phyloP scores from a whole-genome alignment of 805 yeast species.

The Saccharomycopsis schoenii region DNA sequence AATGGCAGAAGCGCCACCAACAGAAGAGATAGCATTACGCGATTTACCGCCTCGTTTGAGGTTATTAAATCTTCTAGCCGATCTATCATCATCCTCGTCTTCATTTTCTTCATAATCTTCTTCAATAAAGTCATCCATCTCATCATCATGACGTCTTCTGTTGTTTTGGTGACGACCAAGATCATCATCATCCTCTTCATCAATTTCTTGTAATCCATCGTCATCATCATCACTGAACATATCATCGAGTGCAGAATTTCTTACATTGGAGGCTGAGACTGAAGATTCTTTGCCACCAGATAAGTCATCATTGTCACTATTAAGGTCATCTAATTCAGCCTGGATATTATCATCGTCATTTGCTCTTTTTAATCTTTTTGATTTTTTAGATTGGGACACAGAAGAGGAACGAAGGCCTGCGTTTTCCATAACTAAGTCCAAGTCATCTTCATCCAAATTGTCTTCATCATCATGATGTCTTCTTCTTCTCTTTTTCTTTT shows the following conservation, averaged over 20 bases:
- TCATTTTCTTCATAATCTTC: slow-evolving; percentile 91
- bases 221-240: slow-evolving; percentile 27
- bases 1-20: neutral
- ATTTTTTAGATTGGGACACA: slow-evolving; percentile 31
- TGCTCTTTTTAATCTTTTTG: slow-evolving; percentile 80
- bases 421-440: slow-evolving; percentile 84
- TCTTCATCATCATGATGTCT: slow-evolving; percentile 41
- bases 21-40: neutral
- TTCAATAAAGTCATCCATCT: slow-evolving; percentile 93
- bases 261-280: neutral
- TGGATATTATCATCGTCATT: slow-evolving; percentile 26
- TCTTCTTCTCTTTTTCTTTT: slow-evolving; percentile 28
- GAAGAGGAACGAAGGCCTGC: slow-evolving; percentile 49
- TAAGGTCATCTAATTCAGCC: slow-evolving; percentile 55
- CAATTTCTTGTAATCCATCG: slow-evolving; percentile 18
- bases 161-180: slow-evolving; percentile 24
- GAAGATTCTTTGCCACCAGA: neutral
- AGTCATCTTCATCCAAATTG: slow-evolving; percentile 87
- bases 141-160: slow-evolving; percentile 45
- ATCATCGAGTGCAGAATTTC: neutral
- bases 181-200: slow-evolving; percentile 27
- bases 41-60: neutral
- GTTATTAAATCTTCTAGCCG: neutral
- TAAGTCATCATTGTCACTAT: slow-evolving; percentile 43
- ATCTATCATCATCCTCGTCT: slow-evolving; percentile 37